Evolutionary conservation across 139 green algal genomes (phyloP).

Genomic region (Closterium sp.): DNA sequence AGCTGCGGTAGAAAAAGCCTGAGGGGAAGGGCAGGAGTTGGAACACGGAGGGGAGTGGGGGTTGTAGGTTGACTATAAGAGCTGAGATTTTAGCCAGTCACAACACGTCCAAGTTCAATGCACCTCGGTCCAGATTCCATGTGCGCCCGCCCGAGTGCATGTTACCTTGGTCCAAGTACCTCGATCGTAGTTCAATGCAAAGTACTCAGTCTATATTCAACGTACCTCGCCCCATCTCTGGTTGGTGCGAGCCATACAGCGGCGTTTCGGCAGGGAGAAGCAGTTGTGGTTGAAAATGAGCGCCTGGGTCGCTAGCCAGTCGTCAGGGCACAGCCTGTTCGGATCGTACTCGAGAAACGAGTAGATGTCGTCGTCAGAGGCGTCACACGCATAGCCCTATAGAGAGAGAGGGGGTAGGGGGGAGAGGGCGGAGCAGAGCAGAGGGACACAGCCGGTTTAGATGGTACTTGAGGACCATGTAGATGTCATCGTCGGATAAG

Average conservation of each 20-base stretch:
- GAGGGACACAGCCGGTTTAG: too few species aligned
- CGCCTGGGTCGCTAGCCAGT: not conserved
- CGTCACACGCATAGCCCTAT: not conserved
- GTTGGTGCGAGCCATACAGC: not conserved
- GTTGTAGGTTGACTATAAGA: too few species aligned
- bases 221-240: not conserved
- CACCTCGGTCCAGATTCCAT: not conserved
- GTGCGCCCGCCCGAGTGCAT: too few species aligned
- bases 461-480: too few species aligned
- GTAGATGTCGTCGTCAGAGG: not conserved
- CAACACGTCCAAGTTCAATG: not conserved
- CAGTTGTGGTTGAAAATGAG: constrained; percentile 11
- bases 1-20: too few species aligned
- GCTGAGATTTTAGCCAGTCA: too few species aligned
- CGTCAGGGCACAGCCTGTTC: not conserved
- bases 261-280: constrained; percentile 1
- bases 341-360: not conserved
- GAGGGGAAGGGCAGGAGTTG: not conserved
- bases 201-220: not conserved
- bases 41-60: not conserved
- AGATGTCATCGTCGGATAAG: too few species aligned
- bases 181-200: not conserved
- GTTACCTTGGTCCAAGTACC: too few species aligned
- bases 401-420: too few species aligned
- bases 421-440: too few species aligned